Evolutionary conservation across 2,329 filamentous ascomycete species (phyloP).

Genomic region (Penicillium sclerotiorum): DNA sequence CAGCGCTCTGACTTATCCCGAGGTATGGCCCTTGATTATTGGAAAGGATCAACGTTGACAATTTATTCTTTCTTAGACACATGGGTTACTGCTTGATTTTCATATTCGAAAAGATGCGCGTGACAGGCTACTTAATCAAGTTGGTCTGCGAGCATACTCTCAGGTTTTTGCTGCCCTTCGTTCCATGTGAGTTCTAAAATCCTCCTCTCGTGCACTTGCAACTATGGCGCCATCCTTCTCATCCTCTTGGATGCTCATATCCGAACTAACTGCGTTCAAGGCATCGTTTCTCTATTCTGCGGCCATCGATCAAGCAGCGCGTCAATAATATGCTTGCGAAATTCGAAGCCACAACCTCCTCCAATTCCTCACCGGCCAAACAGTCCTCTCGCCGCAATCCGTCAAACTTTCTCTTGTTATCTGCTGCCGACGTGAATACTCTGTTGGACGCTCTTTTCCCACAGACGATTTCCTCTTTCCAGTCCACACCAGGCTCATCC

Average conservation of each 20-base stretch:
- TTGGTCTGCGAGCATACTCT: slow-evolving; percentile 77
- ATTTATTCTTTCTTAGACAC: slow-evolving; percentile 48
- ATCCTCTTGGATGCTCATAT: neutral
- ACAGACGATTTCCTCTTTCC: slow-evolving; percentile 26
- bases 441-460: slow-evolving; percentile 84
- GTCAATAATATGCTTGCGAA: slow-evolving; percentile 43
- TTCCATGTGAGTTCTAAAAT: slow-evolving; percentile 60
- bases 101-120: slow-evolving; percentile 90
- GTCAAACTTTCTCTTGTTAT: slow-evolving; percentile 73
- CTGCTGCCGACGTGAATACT: slow-evolving; percentile 76
- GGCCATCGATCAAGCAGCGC: slow-evolving; percentile 36
- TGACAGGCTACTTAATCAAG: slow-evolving; percentile 71
- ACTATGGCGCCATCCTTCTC: no score
- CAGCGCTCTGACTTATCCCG: slow-evolving; percentile 82
- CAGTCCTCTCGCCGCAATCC: slow-evolving; percentile 20
- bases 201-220: slow-evolving; percentile 46
- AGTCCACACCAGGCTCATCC: slow-evolving; percentile 31
- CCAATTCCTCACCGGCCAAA: slow-evolving; percentile 4
- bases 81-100: slow-evolving; percentile 76
- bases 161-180: slow-evolving; percentile 75
- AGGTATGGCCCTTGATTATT: slow-evolving; percentile 56
- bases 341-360: slow-evolving; percentile 21
- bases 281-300: slow-evolving; percentile 39
- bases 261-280: slow-evolving; percentile 26
- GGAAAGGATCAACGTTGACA: slow-evolving; percentile 27